phyloP scores from a whole-genome alignment of 306 rosid genomes.

The Malus sieversii region DNA sequence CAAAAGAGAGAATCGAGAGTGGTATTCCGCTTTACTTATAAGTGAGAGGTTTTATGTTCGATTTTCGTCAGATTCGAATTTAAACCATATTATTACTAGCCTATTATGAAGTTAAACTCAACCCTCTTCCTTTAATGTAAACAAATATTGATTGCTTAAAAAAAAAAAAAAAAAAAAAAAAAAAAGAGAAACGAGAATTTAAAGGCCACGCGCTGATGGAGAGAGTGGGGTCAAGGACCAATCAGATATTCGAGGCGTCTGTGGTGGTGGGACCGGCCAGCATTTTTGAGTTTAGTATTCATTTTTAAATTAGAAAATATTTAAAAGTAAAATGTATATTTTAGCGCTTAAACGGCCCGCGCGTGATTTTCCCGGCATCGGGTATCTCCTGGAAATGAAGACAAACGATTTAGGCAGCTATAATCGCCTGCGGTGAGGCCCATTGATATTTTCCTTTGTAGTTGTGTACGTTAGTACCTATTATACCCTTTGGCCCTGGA shows the following conservation, averaged over 20 bases:
- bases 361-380: background rate
- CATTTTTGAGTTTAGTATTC: background rate
- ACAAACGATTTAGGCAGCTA: background rate
- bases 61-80: rapidly evolving
- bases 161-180: too few species aligned
- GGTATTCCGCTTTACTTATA: too few species aligned
- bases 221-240: slow-evolving; percentile 27
- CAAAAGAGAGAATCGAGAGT: slow-evolving; percentile 41
- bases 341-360: background rate
- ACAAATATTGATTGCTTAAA: too few species aligned
- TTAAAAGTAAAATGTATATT: too few species aligned
- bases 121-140: too few species aligned
- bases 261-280: background rate
- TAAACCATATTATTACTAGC: too few species aligned
- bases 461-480: background rate
- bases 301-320: too few species aligned
- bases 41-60: too few species aligned
- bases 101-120: rapidly evolving
- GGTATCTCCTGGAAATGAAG: slow-evolving; percentile 14
- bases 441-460: background rate
- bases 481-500: background rate
- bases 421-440: background rate
- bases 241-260: background rate
- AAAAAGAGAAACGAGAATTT: slow-evolving; percentile 23
- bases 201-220: slow-evolving; percentile 38